A percentile compares a stretch with the other conserved stretches of the same genome.
Conservation (phyloP, 345 rosid species). For the Sisymbrium irio region DNA sequence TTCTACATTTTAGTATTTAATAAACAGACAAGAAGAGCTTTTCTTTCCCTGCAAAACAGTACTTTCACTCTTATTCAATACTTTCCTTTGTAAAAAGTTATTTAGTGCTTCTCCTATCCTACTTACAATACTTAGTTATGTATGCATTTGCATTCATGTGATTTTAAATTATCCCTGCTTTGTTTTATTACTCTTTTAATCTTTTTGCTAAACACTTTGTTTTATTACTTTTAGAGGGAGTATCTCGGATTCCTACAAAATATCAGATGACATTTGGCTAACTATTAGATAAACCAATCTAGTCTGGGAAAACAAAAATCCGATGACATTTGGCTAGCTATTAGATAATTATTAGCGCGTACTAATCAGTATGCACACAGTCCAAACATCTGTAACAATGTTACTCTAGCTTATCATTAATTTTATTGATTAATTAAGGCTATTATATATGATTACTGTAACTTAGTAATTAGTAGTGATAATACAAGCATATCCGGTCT, state of each 20-base stretch:
- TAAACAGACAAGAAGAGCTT: conserved; percentile 27
- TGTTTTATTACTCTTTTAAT: background rate
- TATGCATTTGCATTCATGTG: background rate
- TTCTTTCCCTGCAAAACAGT: conserved; percentile 23
- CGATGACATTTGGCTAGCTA: background rate
- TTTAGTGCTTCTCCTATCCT: background rate
- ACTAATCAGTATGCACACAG: background rate
- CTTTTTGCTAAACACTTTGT: background rate
- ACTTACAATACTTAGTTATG: background rate
- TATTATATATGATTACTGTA: too few species aligned
- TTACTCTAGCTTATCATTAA: background rate
- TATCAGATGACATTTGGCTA: background rate
- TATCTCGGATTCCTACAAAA: background rate
- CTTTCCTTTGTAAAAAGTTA: background rate
- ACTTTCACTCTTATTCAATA: background rate
- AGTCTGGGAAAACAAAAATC: background rate
- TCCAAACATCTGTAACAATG: background rate
- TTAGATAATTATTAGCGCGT: background rate
- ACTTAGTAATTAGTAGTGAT: background rate
- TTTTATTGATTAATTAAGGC: too few species aligned
- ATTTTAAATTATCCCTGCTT: background rate
- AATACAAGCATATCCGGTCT: background rate
- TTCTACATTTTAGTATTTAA: conserved; percentile 15
- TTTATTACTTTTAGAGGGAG: background rate
- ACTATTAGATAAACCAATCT: background rate